Conservation (phyloP, 192 early-diverging fungal species). For the Coemansia sp. region DNA sequence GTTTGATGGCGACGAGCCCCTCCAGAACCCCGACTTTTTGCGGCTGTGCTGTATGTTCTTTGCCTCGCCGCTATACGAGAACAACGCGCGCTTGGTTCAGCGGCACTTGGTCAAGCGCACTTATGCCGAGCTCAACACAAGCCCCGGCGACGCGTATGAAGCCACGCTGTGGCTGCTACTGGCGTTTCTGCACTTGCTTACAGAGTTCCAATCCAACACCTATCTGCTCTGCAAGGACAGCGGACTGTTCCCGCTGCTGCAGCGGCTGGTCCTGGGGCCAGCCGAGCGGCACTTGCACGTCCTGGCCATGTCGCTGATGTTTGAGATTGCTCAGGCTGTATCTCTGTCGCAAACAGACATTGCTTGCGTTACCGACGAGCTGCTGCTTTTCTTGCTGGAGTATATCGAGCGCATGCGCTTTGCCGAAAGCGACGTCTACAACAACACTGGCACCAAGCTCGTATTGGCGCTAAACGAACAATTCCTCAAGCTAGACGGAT, state of each 20-base stretch:
- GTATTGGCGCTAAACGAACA: constrained; percentile 56
- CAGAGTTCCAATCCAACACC: constrained; percentile 51
- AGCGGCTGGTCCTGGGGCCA: constrained; percentile 25
- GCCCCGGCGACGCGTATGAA: constrained; percentile 20
- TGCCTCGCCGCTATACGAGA: constrained; percentile 53
- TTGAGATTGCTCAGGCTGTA: constrained; percentile 54
- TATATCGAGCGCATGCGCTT: constrained; percentile 56
- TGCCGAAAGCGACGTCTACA: constrained; percentile 54
- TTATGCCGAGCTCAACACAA: constrained; percentile 44
- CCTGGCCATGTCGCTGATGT: constrained; percentile 57
- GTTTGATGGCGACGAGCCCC: constrained; percentile 50
- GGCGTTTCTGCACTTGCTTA: constrained; percentile 44
- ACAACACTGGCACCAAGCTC: constrained; percentile 56
- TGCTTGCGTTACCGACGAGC: constrained; percentile 33
- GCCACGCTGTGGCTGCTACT: constrained; percentile 46
- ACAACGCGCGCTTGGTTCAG: constrained; percentile 52
- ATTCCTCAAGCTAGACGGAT: constrained; percentile 23
- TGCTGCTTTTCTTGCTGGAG: constrained; percentile 44
- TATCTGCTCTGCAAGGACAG: constrained; percentile 47
- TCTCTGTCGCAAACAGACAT: constrained; percentile 38
- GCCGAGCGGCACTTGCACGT: constrained; percentile 41
- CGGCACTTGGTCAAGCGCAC: constrained; percentile 52
- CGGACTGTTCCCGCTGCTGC: constrained; percentile 50
- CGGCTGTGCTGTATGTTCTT: constrained; percentile 56
- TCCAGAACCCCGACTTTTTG: constrained; percentile 53